Percentiles rank a stretch among this genome's conserved stretches.
Evolutionary conservation across 768 basidiomycete genomes (phyloP).

Genomic region (Cystofilobasidium capitatum): DNA sequence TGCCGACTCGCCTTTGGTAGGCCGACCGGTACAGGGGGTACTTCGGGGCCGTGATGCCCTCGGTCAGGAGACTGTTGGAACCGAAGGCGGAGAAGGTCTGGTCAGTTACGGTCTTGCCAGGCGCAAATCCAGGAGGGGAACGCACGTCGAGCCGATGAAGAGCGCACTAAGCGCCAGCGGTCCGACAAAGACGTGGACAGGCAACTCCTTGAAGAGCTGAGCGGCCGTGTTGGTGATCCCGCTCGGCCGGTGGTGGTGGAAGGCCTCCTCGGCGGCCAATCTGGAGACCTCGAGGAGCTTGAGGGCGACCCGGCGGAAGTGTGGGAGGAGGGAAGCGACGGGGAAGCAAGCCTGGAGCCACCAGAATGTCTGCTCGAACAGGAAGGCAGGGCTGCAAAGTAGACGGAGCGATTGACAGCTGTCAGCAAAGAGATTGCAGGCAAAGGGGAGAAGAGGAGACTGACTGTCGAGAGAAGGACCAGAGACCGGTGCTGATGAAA

Average conservation of each 20-base stretch:
- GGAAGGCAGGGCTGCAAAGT: slow-evolving; percentile 19
- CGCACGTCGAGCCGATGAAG: slow-evolving; percentile 25
- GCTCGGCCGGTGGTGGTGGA: background rate
- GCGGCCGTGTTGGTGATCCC: background rate
- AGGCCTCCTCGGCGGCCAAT: background rate
- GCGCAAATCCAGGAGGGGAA: background rate
- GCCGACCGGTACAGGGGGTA: slow-evolving; percentile 19
- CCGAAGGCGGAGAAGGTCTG: background rate
- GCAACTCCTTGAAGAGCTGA: background rate
- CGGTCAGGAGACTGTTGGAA: slow-evolving; percentile 15
- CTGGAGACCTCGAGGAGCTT: background rate
- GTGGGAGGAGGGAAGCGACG: slow-evolving; percentile 3
- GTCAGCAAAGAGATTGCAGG: background rate
- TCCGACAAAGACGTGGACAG: background rate
- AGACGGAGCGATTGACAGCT: background rate
- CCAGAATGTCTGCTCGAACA: slow-evolving; percentile 27
- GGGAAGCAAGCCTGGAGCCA: slow-evolving; percentile 20
- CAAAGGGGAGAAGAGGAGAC: background rate
- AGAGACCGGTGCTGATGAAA: slow-evolving; percentile 20
- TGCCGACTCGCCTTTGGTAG: slow-evolving; percentile 23
- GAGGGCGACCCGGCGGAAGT: slow-evolving; percentile 3
- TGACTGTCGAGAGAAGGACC: slow-evolving; percentile 22
- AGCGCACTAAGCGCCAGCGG: slow-evolving; percentile 8
- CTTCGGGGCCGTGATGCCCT: slow-evolving; percentile 25
- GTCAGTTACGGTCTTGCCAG: background rate